Conservation (phyloP, 352 stramenopile genomes). For the Phytophthora vignae region DNA sequence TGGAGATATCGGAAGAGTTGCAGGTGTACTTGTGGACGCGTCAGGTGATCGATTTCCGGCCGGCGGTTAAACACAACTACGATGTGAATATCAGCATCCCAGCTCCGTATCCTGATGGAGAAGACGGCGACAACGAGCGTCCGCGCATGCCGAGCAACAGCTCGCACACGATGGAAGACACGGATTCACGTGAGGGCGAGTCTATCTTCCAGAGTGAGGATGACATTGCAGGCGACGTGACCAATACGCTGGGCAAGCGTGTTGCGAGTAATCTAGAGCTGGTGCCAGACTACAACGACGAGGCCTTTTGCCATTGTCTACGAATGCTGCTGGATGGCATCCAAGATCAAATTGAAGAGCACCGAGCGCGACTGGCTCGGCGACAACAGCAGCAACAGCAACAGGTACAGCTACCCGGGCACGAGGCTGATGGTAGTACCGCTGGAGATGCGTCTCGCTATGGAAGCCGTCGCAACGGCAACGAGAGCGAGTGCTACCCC, state of each 20-base stretch:
- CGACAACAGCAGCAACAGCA: slow-evolving; percentile 43
- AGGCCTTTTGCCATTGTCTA: slow-evolving; percentile 71
- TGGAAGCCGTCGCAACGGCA: slow-evolving; percentile 27
- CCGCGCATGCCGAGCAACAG: slow-evolving; percentile 28
- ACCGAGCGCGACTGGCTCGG: slow-evolving; percentile 57
- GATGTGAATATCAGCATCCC: slow-evolving; percentile 1
- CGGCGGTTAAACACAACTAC: slow-evolving; percentile 47
- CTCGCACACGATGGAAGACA: slow-evolving; percentile 35
- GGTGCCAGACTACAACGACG: slow-evolving; percentile 61
- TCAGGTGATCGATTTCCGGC: slow-evolving; percentile 83
- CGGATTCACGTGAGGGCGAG: slow-evolving; percentile 31
- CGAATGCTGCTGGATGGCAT: slow-evolving; percentile 81
- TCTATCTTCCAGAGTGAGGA: slow-evolving; percentile 20
- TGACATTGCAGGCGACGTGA: slow-evolving; percentile 7
- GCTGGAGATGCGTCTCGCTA: slow-evolving; percentile 16
- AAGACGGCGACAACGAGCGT: slow-evolving; percentile 5
- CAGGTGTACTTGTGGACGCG: slow-evolving; percentile 90
- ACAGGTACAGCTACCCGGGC: slow-evolving; percentile 37
- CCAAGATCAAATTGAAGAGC: slow-evolving; percentile 86
- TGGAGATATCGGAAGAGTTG: slow-evolving; percentile 84
- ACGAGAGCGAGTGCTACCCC: slow-evolving; percentile 23
- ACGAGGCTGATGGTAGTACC: slow-evolving; percentile 28
- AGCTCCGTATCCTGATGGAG: slow-evolving; percentile 10
- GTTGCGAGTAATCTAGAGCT: slow-evolving; percentile 36
- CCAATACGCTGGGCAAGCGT: slow-evolving; percentile 13